Conservation (phyloP, 805 yeast species). For the Candida ponderosae region DNA sequence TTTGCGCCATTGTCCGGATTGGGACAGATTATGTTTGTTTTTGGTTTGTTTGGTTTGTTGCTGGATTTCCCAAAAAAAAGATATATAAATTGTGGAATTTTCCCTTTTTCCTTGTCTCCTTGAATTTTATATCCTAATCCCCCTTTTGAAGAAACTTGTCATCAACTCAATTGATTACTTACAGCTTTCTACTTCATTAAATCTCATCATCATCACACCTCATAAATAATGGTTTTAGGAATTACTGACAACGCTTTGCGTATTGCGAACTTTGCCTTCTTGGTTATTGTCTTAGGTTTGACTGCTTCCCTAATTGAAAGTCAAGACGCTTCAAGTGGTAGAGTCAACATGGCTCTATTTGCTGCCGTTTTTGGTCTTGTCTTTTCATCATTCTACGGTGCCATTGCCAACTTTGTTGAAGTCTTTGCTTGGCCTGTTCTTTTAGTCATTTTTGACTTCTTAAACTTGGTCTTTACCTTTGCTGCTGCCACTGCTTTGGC, state of each 20-base stretch:
- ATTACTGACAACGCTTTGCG: slow-evolving; percentile 74
- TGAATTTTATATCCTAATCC: no score
- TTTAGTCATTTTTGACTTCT: slow-evolving; percentile 68
- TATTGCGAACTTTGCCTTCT: slow-evolving; percentile 62
- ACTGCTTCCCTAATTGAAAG: slow-evolving; percentile 82
- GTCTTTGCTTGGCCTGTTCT: slow-evolving; percentile 85
- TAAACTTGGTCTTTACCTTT: slow-evolving; percentile 86
- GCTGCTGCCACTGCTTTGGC: slow-evolving; percentile 95
- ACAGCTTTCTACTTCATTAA: not conserved
- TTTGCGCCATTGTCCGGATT: no score
- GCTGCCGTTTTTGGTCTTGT: slow-evolving; percentile 82
- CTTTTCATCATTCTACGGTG: slow-evolving; percentile 73
- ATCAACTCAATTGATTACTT: not conserved
- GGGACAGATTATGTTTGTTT: no score
- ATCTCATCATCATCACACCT: not conserved
- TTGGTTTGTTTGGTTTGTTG: no score
- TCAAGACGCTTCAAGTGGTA: slow-evolving; percentile 48
- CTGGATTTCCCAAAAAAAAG: no score
- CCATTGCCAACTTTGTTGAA: slow-evolving; percentile 66
- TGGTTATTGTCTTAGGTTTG: slow-evolving; percentile 76
- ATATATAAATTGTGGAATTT: no score
- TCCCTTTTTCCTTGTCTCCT: no score
- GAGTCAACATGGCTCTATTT: slow-evolving; percentile 85
- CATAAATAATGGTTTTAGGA: slow-evolving; percentile 43
- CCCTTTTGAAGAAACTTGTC: no score